These are phyloP conservation scores for Dothideomycetidae sp. DNA, from an alignment of 2,329 filamentous ascomycete genomes.

Conservation along the genomic window DNA sequence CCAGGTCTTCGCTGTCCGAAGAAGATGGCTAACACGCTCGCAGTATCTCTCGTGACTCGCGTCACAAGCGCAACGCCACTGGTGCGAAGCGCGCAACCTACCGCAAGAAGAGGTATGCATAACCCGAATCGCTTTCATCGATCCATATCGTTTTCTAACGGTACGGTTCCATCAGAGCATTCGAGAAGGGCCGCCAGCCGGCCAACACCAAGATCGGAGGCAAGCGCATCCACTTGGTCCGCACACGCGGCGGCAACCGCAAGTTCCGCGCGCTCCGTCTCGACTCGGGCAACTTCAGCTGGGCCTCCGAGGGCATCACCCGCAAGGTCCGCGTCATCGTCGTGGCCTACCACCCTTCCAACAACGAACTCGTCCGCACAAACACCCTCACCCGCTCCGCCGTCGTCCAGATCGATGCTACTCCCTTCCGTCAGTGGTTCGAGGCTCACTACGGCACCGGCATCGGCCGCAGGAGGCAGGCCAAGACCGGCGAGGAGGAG, in stretches of 20 bases:
- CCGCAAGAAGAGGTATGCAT: conserved; percentile 46
- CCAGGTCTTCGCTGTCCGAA: conserved; percentile 6
- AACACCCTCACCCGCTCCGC: conserved; percentile 99
- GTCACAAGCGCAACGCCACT: conserved; percentile 98
- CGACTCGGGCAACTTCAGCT: conserved; percentile 98
- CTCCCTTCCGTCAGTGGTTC: conserved; percentile 99
- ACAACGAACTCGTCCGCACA: conserved; percentile 99
- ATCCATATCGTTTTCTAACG: conserved; percentile 47
- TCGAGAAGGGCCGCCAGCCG: conserved; percentile 99
- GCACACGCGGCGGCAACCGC: conserved; percentile 95
- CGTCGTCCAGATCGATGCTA: conserved; percentile 96
- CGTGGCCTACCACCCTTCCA: conserved; percentile 97
- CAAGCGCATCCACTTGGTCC: conserved; percentile 94
- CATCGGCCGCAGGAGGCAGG: conserved; percentile 82
- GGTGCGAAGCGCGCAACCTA: conserved; percentile 68
- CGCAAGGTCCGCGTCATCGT: conserved; percentile 99
- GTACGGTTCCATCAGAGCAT: conserved; percentile 67
- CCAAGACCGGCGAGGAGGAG: conserved; percentile 50
- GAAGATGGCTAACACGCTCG: conserved; percentile 23
- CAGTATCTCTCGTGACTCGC: conserved; percentile 98
- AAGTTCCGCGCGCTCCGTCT: conserved; percentile 99
- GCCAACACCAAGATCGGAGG: conserved; percentile 98
- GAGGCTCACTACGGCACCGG: conserved; percentile 96
- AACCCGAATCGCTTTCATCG: conserved; percentile 42
- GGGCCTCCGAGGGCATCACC: conserved; percentile 93